These are phyloP conservation scores for Abortiporus biennis DNA, from an alignment of 1,284 basidiomycete species.

Conservation along the genomic window DNA sequence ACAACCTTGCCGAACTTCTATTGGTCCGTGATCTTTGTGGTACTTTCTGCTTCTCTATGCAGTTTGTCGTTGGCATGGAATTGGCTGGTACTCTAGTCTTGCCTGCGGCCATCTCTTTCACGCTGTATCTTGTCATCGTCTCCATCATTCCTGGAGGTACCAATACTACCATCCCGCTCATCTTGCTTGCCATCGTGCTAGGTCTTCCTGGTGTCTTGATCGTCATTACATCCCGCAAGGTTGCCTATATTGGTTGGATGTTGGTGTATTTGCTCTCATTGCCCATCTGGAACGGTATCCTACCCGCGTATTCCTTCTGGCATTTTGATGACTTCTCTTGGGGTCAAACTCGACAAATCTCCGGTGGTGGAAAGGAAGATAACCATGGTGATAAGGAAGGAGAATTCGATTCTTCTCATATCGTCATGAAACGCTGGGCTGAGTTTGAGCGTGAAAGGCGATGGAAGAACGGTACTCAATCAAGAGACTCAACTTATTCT, in stretches of 20 bases:
- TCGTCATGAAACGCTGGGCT: conserved; percentile 98
- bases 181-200: conserved; percentile 89
- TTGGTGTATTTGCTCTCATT: conserved; percentile 88
- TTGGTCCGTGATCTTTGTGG: conserved; percentile 93
- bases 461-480: conserved; percentile 84
- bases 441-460: conserved; percentile 96
- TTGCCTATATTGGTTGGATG: conserved; percentile 98
- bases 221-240: conserved; percentile 89
- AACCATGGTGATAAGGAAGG: conserved; percentile 89
- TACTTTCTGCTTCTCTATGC: conserved; percentile 97
- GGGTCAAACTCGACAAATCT: conserved; percentile 91
- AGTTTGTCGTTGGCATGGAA: conserved; percentile 98
- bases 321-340: conserved; percentile 99
- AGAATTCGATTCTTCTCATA: conserved; percentile 93
- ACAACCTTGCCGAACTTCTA: conserved; percentile 93
- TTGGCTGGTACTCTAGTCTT: conserved; percentile 93
- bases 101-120: conserved; percentile 97
- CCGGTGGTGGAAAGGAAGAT: conserved; percentile 63
- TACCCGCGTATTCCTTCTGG: conserved; percentile 96
- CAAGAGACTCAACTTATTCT: conserved; percentile 77
- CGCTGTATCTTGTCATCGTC: conserved; percentile 85
- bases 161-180: conserved; percentile 88
- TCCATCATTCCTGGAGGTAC: conserved; percentile 78
- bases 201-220: conserved; percentile 95
- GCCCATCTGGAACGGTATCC: conserved; percentile 93